Evolutionary conservation across 345 rosid species (phyloP).

Genomic region (Citrus reticulata): DNA sequence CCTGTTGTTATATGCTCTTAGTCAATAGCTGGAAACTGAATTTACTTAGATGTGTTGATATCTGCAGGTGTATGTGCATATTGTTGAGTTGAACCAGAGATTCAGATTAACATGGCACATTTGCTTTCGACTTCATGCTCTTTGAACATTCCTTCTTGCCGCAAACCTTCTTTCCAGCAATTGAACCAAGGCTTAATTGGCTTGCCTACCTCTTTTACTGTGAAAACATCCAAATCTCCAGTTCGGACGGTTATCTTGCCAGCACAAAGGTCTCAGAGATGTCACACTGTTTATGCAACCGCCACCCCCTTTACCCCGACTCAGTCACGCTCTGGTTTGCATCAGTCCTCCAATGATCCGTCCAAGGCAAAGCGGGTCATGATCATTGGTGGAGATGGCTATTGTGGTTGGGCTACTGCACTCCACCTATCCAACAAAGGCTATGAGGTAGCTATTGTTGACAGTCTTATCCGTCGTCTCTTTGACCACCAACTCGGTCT

Average conservation of each 20-base stretch:
- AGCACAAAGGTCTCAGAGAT: slow-evolving; percentile 27
- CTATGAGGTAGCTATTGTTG: slow-evolving; percentile 78
- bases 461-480: slow-evolving; percentile 80
- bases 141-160: slow-evolving; percentile 37
- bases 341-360: slow-evolving; percentile 28
- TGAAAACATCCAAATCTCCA: slow-evolving; percentile 33
- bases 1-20: too few species aligned
- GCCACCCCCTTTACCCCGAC: slow-evolving; percentile 46
- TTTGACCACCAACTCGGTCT: slow-evolving; percentile 95
- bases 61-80: slow-evolving; percentile 45
- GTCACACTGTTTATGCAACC: slow-evolving; percentile 38
- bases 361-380: slow-evolving; percentile 66
- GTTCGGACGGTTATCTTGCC: slow-evolving; percentile 30
- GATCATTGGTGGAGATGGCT: slow-evolving; percentile 99
- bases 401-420: slow-evolving; percentile 99
- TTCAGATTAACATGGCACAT: slow-evolving; percentile 51
- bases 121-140: slow-evolving; percentile 59
- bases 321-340: slow-evolving; percentile 31
- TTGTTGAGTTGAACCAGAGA: slow-evolving; percentile 15
- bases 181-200: slow-evolving; percentile 18
- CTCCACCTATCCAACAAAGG: slow-evolving; percentile 85
- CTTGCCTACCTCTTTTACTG: slow-evolving; percentile 25
- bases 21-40: not conserved
- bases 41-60: not conserved
- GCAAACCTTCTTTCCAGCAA: slow-evolving; percentile 28